Percentiles rank a stretch among this genome's conserved stretches.
These are phyloP conservation scores for Zostera marina DNA, from an alignment of 116 monocot genomes.

Conservation along the genomic window DNA sequence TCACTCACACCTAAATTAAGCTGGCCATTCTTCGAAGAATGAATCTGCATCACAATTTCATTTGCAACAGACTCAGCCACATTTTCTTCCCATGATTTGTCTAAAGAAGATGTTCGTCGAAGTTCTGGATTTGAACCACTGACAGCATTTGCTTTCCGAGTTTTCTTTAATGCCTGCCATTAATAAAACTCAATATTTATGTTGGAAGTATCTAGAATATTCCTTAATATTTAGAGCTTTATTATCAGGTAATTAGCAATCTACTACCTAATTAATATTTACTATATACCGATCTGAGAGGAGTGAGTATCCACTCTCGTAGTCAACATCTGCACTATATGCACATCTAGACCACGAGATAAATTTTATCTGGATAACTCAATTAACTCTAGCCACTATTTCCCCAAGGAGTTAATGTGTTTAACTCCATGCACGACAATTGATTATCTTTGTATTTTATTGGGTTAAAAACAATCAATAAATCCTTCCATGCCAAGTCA, in stretches of 20 bases:
- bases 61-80: conserved; percentile 39
- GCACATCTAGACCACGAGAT: too few relatives aligned
- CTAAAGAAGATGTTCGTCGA: conserved; percentile 55
- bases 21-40: conserved; percentile 43
- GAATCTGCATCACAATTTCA: conserved; percentile 35
- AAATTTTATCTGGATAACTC: too few relatives aligned
- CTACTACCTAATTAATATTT: too few relatives aligned
- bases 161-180: conserved; percentile 29
- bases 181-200: conserved; percentile 3
- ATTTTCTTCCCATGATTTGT: conserved; percentile 60
- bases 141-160: conserved; percentile 42
- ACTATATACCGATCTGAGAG: too few relatives aligned
- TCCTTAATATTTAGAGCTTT: not conserved
- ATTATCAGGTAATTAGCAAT: not conserved
- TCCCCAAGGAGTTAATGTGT: too few relatives aligned
- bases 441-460: too few relatives aligned
- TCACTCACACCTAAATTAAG: conserved; percentile 26
- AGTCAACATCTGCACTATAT: too few relatives aligned
- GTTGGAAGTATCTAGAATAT: not conserved
- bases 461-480: too few relatives aligned
- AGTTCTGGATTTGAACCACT: conserved; percentile 57
- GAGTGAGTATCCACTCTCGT: too few relatives aligned
- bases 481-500: too few relatives aligned
- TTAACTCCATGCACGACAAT: too few relatives aligned
- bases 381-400: too few relatives aligned